A percentile compares a stretch with the other conserved stretches of the same genome.
Evolutionary conservation across 2,329 filamentous ascomycete species (phyloP).

Genomic region (Gyromitra esculenta): DNA sequence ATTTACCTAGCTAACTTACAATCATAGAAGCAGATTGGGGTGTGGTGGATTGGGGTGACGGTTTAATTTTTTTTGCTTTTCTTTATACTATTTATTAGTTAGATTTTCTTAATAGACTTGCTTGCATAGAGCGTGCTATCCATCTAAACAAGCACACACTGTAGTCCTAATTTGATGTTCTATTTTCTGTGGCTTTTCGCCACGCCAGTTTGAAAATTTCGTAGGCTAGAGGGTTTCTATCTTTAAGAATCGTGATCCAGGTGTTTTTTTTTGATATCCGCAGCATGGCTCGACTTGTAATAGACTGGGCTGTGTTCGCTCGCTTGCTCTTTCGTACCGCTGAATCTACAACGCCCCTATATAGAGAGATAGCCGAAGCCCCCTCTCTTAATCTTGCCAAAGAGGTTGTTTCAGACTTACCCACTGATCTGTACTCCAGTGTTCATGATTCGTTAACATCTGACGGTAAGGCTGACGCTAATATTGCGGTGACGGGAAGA

Average conservation of each 20-base stretch:
- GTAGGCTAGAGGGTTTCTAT: background rate
- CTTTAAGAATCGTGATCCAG: background rate
- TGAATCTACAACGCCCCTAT: background rate
- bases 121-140: background rate
- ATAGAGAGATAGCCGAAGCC: background rate
- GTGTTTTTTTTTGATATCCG: background rate
- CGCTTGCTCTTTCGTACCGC: background rate
- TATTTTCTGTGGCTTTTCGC: background rate
- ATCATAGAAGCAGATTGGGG: background rate
- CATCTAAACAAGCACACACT: background rate
- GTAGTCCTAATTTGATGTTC: background rate
- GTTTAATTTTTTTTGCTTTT: background rate
- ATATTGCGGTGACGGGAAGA: constrained; percentile 12
- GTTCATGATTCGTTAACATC: background rate
- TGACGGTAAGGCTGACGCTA: constrained; percentile 26
- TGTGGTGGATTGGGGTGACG: background rate
- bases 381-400: background rate
- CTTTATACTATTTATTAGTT: background rate
- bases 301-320: constrained; percentile 16
- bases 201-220: background rate
- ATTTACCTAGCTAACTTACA: constrained; percentile 10
- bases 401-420: background rate
- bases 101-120: constrained; percentile 5
- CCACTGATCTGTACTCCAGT: constrained; percentile 7
- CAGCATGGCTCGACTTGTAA: background rate